These are phyloP conservation scores for Aspergillus quadricinctus DNA, from an alignment of 2,329 filamentous ascomycete genomes.

Conservation along the genomic window DNA sequence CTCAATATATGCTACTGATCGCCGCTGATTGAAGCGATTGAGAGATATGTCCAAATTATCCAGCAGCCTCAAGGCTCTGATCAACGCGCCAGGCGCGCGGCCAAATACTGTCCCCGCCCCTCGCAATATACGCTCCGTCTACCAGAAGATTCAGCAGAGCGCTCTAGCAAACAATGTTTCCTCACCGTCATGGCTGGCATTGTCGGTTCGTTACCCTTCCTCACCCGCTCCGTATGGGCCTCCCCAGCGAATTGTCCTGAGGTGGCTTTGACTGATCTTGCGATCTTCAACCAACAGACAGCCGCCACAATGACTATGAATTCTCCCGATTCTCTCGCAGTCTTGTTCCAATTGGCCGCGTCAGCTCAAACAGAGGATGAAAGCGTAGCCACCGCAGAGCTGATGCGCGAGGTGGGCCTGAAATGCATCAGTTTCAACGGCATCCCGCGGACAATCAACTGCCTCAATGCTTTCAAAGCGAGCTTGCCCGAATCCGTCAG, in stretches of 20 bases:
- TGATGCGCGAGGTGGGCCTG: slow-evolving; percentile 43
- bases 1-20: background rate
- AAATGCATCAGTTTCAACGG: slow-evolving; percentile 48
- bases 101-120: slow-evolving; percentile 64
- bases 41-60: slow-evolving; percentile 67
- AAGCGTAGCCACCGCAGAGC: slow-evolving; percentile 31
- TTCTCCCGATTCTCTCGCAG: slow-evolving; percentile 68
- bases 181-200: slow-evolving; percentile 60
- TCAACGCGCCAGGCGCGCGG: slow-evolving; percentile 64
- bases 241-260: background rate
- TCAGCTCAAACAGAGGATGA: slow-evolving; percentile 22
- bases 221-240: background rate
- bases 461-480: slow-evolving; percentile 65
- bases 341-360: slow-evolving; percentile 52
- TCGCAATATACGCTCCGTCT: slow-evolving; percentile 59
- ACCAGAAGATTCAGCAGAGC: slow-evolving; percentile 59
- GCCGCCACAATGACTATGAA: slow-evolving; percentile 84
- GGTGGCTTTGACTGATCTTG: background rate
- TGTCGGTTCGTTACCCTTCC: slow-evolving; percentile 49
- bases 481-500: slow-evolving; percentile 56
- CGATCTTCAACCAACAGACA: slow-evolving; percentile 49
- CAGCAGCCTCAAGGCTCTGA: slow-evolving; percentile 65
- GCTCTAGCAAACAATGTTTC: slow-evolving; percentile 61
- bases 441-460: slow-evolving; percentile 80
- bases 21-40: slow-evolving; percentile 10